Evolutionary conservation across 1,284 basidiomycete genomes (phyloP).

Genomic region (Ceratobasidium theobromae): DNA sequence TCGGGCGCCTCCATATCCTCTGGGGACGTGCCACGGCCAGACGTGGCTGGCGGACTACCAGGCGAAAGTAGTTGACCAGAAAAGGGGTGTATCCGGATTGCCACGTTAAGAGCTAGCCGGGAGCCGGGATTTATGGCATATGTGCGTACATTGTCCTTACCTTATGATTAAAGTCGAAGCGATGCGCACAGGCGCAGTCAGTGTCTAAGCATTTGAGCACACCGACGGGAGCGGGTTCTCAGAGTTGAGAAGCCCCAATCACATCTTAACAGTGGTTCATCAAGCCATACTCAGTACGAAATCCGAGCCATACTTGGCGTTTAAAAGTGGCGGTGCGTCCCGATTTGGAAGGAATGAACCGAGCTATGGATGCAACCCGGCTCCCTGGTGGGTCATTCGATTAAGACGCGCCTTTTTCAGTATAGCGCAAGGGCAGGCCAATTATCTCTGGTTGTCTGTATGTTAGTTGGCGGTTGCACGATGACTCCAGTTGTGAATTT

Average conservation of each 20-base stretch:
- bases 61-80: neutral
- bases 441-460: neutral
- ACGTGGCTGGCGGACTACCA: neutral
- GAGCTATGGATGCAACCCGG: neutral
- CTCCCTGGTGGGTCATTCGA: neutral
- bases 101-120: neutral
- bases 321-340: conserved; percentile 1
- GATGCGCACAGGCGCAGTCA: no score
- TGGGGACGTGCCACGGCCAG: neutral
- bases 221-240: conserved; percentile 5
- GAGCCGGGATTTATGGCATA: neutral
- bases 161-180: no score
- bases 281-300: neutral
- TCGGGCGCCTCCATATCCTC: conserved; percentile 4
- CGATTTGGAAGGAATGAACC: conserved; percentile 2
- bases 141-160: neutral
- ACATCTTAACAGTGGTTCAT: conserved; percentile 18
- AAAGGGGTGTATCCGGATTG: no score
- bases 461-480: neutral
- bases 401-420: neutral
- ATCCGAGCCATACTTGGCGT: neutral
- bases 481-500: neutral
- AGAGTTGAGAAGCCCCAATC: neutral
- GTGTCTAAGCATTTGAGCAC: no score
- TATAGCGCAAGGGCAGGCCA: neutral